A percentile compares a stretch with the other conserved stretches of the same genome.
Conservation (phyloP, 371 early-diverging fungal species). For the Rhizopus delemar region DNA sequence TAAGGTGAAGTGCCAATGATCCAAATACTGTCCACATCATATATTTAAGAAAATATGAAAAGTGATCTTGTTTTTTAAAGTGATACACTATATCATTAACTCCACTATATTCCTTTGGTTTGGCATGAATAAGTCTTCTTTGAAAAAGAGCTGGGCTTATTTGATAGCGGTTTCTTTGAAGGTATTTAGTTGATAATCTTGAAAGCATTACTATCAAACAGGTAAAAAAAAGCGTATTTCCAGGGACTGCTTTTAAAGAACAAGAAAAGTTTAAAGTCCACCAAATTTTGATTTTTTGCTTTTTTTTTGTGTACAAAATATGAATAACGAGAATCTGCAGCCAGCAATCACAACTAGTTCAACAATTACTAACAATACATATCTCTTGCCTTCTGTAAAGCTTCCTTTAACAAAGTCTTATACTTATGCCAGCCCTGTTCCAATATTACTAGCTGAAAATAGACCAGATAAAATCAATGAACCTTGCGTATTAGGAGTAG, state of each 20-base stretch:
- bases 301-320: background rate
- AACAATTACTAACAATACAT: conserved; percentile 5
- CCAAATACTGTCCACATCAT: conserved; percentile 57
- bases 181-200: background rate
- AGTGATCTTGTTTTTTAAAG: conserved; percentile 47
- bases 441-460: conserved; percentile 22
- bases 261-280: background rate
- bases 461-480: conserved; percentile 27
- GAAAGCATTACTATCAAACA: background rate
- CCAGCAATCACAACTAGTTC: background rate
- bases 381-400: conserved; percentile 34
- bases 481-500: conserved; percentile 90
- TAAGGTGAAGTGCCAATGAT: conserved; percentile 50
- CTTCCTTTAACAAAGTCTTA: conserved; percentile 42
- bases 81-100: conserved; percentile 36
- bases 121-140: conserved; percentile 18
- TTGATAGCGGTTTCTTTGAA: background rate
- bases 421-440: conserved; percentile 37
- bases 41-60: conserved; percentile 50
- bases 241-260: background rate
- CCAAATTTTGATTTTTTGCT: background rate
- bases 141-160: background rate
- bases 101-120: conserved; percentile 25
- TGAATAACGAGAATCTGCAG: background rate
- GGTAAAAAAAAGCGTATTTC: too few relatives aligned